Base-by-base conservation (phyloP, 2,329 filamentous ascomycete species). In the Scedosporium boydii region DNA sequence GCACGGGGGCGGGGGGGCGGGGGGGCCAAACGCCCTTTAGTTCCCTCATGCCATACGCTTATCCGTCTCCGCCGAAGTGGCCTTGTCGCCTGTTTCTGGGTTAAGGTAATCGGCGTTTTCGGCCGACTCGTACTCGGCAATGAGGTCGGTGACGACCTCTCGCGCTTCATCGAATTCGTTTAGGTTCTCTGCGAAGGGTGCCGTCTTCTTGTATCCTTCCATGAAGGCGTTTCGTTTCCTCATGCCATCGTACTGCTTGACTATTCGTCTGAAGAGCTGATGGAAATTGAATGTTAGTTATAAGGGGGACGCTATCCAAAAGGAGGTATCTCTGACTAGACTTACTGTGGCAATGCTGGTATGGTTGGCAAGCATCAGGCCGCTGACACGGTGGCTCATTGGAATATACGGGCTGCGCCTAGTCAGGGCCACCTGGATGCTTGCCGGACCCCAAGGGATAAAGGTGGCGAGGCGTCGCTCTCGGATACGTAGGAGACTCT, bases 381-480 rank as follows among this genome's bases (percentile, higher is more conserved):
- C 95, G 67, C 91, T 96, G 61, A 99, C 95, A 58, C 95, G 88
- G 72, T 97, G 92, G 67, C 90, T 91, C 79, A 96, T 96, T 62
- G 91, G 89, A 51, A 97, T 89, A 72, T 99, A 98, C 1, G 96
- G 96, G 51, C 93, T 97, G 71, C 96, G 91, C 79, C 96, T 96
- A 2, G 95, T 97, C 65, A 99, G 77, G 3, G 95, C 96, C 12
- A 99, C 95, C 75, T 99, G 95, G 67, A 99, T 99, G 71, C 91
- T 96, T 29, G 95, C 95, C 1, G 95, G 95, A 0, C 95, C 95
- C 95, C 95, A 99, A 9, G 96, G 95, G 66, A 99, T 99, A 72
- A 99, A 99, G 0, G 91, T 96, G 9, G 95, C 96, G 61, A 99
- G 83, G 64, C 91, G 87, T 59, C 95, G 88, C 79, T 99, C 95